phyloP scores from a whole-genome alignment of 2,329 filamentous ascomycete genomes.

The Verticillium zaregamsianum region DNA sequence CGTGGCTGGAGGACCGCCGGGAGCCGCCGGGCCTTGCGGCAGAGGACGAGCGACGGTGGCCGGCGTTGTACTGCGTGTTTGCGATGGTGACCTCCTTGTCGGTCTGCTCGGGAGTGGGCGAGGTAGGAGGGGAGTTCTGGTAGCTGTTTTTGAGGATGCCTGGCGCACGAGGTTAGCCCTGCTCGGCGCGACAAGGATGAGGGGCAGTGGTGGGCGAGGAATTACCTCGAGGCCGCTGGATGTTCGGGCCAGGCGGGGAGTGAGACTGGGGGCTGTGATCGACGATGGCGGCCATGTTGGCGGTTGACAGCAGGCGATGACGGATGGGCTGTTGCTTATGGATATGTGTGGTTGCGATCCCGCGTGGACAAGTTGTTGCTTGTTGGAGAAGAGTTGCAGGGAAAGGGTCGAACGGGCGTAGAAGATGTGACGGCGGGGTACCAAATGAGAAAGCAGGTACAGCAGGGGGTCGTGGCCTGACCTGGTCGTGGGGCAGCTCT shows the following conservation, averaged over 20 bases:
- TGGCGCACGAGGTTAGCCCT: constrained; percentile 27
- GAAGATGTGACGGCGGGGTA: constrained; percentile 3
- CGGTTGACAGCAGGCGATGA: not conserved
- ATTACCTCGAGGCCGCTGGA: constrained; percentile 43
- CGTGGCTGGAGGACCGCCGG: constrained; percentile 64
- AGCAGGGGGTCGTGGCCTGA: not conserved
- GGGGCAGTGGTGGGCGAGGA: not conserved
- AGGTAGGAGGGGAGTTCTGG: constrained; percentile 54
- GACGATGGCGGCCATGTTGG: constrained; percentile 37
- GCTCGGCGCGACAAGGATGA: not conserved
- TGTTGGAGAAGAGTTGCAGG: not conserved
- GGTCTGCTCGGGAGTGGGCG: constrained; percentile 47
- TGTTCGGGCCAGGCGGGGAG: constrained; percentile 35
- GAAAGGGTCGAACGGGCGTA: not conserved
- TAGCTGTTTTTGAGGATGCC: constrained; percentile 93
- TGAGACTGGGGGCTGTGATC: constrained; percentile 33
- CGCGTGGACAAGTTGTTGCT: not conserved
- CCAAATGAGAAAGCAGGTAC: not conserved
- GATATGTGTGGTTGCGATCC: not conserved
- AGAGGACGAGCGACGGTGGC: constrained; percentile 75
- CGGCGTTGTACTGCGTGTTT: constrained; percentile 93
- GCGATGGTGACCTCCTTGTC: constrained; percentile 89
- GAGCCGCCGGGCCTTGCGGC: constrained; percentile 58
- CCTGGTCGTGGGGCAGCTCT: not conserved
- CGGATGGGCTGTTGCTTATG: not conserved